Percentiles rank a stretch among this genome's conserved stretches.
These are phyloP conservation scores for Vitis vinifera DNA, from an alignment of 164 flowering plant genomes.

Conservation along the genomic window DNA sequence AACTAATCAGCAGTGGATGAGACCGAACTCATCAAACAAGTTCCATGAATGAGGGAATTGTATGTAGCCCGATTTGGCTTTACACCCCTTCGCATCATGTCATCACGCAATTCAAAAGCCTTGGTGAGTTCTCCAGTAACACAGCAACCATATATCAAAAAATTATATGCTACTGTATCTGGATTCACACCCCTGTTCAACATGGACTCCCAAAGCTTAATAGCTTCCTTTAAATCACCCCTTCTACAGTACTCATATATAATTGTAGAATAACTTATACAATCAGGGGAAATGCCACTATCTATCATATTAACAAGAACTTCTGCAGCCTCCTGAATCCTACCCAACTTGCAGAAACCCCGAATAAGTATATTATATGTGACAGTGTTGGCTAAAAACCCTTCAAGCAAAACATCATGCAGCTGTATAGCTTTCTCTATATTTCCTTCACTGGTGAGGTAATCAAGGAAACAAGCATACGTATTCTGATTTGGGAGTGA, in stretches of 20 bases:
- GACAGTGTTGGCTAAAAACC: slow-evolving; percentile 61
- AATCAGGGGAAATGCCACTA: slow-evolving; percentile 64
- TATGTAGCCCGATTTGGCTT: slow-evolving; percentile 39
- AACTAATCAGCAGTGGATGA: neutral
- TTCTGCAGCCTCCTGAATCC: slow-evolving; percentile 48
- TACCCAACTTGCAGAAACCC: slow-evolving; percentile 78
- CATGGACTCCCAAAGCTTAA: slow-evolving; percentile 73
- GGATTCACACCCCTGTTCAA: slow-evolving; percentile 56
- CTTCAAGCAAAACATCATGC: slow-evolving; percentile 58
- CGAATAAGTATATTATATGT: slow-evolving; percentile 76
- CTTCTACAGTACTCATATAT: slow-evolving; percentile 62
- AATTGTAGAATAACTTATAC: slow-evolving; percentile 81
- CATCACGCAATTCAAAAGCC: slow-evolving; percentile 64
- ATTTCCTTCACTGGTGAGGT: slow-evolving; percentile 53
- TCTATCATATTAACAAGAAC: slow-evolving; percentile 56
- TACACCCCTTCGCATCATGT: slow-evolving; percentile 61
- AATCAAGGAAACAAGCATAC: slow-evolving; percentile 76
- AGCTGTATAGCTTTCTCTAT: slow-evolving; percentile 68
- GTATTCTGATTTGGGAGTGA: slow-evolving; percentile 69
- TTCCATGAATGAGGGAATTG: slow-evolving; percentile 35
- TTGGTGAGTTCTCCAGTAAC: slow-evolving; percentile 48
- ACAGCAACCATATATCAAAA: slow-evolving; percentile 73
- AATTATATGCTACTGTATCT: slow-evolving; percentile 70
- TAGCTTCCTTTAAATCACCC: slow-evolving; percentile 55
- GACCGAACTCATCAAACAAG: slow-evolving; percentile 16